phyloP scores from a whole-genome alignment of 2,329 filamentous ascomycete species.

The Stachybotrys echinatus region DNA sequence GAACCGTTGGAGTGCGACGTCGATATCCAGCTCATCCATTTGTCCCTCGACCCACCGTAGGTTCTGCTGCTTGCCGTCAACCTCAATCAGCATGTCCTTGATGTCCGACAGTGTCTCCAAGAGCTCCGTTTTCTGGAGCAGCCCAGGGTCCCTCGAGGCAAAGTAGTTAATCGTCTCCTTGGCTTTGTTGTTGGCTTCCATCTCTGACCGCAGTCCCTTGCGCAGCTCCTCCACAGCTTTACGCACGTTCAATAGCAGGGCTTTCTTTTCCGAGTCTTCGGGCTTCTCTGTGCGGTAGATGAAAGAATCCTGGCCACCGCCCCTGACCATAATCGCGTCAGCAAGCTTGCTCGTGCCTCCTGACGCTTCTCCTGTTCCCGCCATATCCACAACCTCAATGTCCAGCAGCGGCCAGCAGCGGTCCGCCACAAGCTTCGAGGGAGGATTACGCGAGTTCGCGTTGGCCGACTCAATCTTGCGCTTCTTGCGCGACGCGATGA shows the following conservation, averaged over 20 bases:
- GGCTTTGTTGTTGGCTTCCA: constrained; percentile 79
- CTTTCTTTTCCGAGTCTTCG: constrained; percentile 71
- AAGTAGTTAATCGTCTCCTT: constrained; percentile 84
- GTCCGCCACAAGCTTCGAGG: constrained; percentile 82
- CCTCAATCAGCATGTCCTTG: constrained; percentile 88
- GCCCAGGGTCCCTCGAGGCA: constrained; percentile 68
- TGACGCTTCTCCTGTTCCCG: constrained; percentile 56
- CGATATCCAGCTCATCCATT: constrained; percentile 93
- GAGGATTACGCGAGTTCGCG: constrained; percentile 43
- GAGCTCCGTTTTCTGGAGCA: constrained; percentile 74
- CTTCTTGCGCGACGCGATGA: constrained; percentile 90
- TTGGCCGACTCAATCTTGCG: constrained; percentile 68
- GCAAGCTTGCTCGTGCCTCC: constrained; percentile 56
- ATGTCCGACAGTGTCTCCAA: constrained; percentile 73
- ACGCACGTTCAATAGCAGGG: constrained; percentile 81
- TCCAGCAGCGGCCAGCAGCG: constrained; percentile 92
- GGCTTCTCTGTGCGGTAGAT: constrained; percentile 88
- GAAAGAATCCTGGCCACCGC: constrained; percentile 82
- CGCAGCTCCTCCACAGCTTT: constrained; percentile 91
- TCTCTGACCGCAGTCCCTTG: constrained; percentile 77
- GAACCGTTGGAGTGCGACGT: constrained; percentile 86
- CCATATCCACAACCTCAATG: constrained; percentile 87
- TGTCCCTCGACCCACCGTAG: constrained; percentile 93
- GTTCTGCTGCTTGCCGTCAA: constrained; percentile 94
- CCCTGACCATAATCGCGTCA: constrained; percentile 85